These are phyloP conservation scores for Diplodia sapinea DNA, from an alignment of 2,329 filamentous ascomycete species.

Conservation along the genomic window DNA sequence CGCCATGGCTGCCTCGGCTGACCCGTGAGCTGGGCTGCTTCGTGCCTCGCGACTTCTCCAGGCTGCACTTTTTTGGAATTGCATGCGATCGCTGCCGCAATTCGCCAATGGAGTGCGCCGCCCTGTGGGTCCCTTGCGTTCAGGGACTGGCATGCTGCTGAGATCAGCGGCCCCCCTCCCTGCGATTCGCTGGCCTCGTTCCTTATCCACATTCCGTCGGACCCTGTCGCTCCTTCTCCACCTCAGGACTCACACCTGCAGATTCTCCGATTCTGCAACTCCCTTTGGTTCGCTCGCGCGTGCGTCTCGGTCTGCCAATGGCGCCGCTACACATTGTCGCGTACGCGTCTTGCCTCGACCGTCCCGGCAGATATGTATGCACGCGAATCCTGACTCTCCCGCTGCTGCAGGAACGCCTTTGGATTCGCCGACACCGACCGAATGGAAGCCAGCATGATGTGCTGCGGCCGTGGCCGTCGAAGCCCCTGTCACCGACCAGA, in stretches of 20 bases:
- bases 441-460: conserved; percentile 8
- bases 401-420: conserved; percentile 23
- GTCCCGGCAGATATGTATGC: conserved; percentile 1
- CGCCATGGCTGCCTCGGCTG: too few species aligned
- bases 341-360: background rate
- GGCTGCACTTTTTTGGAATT: conserved; percentile 13
- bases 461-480: too few species aligned
- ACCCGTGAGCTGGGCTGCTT: background rate
- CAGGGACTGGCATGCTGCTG: conserved; percentile 1
- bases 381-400: conserved; percentile 9
- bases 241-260: background rate
- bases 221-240: background rate
- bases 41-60: background rate
- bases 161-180: background rate
- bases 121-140: conserved; percentile 18
- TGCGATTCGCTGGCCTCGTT: background rate
- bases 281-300: background rate
- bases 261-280: background rate
- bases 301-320: conserved; percentile 5
- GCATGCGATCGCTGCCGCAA: background rate
- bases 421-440: conserved; percentile 21
- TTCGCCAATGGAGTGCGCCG: conserved; percentile 9
- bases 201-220: background rate
- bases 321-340: conserved; percentile 1
- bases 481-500: too few species aligned